phyloP scores from a whole-genome alignment of 352 stramenopile genomes.

The Phytophthora citricola region DNA sequence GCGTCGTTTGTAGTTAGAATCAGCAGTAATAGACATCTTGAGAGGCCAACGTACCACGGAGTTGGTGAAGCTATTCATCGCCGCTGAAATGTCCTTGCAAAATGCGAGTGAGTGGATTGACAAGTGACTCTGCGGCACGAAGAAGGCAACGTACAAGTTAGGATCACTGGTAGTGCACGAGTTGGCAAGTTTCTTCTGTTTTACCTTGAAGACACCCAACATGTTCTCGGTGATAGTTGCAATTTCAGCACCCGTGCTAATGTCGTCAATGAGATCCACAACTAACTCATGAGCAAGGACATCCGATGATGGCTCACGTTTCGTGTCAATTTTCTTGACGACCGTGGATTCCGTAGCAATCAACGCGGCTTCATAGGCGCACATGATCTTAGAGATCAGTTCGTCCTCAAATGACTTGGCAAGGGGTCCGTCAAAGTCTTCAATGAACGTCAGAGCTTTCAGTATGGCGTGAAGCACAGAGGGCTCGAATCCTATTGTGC shows the following conservation, averaged over 20 bases:
- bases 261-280: slow-evolving; percentile 60
- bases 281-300: slow-evolving; percentile 53
- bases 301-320: slow-evolving; percentile 25
- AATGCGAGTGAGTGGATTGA: slow-evolving; percentile 78
- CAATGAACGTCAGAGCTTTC: slow-evolving; percentile 80
- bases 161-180: neutral
- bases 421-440: slow-evolving; percentile 70
- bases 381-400: slow-evolving; percentile 79
- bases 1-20: neutral
- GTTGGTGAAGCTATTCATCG: slow-evolving; percentile 45
- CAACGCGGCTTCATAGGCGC: slow-evolving; percentile 59
- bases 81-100: slow-evolving; percentile 54
- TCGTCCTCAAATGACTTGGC: slow-evolving; percentile 76
- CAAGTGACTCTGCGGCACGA: slow-evolving; percentile 56
- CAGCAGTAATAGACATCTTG: neutral
- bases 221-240: slow-evolving; percentile 71
- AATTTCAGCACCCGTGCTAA: slow-evolving; percentile 69
- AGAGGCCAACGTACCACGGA: slow-evolving; percentile 33
- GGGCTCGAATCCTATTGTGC: slow-evolving; percentile 40
- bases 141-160: neutral
- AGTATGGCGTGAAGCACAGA: slow-evolving; percentile 69
- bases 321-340: neutral
- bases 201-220: slow-evolving; percentile 81
- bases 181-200: neutral
- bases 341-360: slow-evolving; percentile 18